Percentiles rank a stretch among this genome's conserved stretches.
Conservation (phyloP, 2,329 filamentous ascomycete genomes). For the Daldinia sp. region DNA sequence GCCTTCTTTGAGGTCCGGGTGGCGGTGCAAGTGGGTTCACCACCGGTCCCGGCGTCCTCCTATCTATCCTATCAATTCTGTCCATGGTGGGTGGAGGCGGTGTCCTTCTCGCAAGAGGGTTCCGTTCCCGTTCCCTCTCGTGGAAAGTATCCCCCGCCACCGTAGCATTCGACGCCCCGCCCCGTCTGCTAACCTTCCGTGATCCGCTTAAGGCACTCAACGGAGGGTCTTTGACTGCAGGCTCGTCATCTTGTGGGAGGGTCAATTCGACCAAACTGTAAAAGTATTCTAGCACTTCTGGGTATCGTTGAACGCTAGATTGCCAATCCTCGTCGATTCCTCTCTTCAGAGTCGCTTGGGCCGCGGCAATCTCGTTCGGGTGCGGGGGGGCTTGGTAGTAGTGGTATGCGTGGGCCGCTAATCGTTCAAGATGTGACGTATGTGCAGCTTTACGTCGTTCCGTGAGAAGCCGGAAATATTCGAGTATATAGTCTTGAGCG, state of each 20-base stretch:
- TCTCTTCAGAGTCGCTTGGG: conserved; percentile 74
- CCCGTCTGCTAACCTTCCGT: conserved; percentile 61
- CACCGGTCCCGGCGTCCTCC: conserved; percentile 56
- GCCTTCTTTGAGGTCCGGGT: conserved; percentile 40
- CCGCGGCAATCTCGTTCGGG: conserved; percentile 71
- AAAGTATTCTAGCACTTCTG: conserved; percentile 85
- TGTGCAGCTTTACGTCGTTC: conserved; percentile 71
- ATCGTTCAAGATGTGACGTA: conserved; percentile 65
- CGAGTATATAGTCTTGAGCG: conserved; percentile 75
- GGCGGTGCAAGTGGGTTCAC: conserved; percentile 48
- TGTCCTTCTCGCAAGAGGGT: conserved; percentile 50
- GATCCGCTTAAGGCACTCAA: conserved; percentile 65
- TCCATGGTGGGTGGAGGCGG: conserved; percentile 54
- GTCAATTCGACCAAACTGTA: conserved; percentile 76
- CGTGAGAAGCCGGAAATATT: conserved; percentile 72
- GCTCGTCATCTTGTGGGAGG: conserved; percentile 72
- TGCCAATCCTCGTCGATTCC: conserved; percentile 86
- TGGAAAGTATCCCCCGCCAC: conserved; percentile 56
- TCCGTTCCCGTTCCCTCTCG: conserved; percentile 51
- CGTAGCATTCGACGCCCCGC: conserved; percentile 47
- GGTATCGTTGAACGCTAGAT: conserved; percentile 79
- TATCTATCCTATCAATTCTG: conserved; percentile 22
- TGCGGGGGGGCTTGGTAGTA: conserved; percentile 70
- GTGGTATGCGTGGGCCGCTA: conserved; percentile 67
- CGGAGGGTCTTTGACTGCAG: conserved; percentile 70